phyloP scores from a whole-genome alignment of 495 filamentous ascomycete genomes.

The Neurospora sp. region DNA sequence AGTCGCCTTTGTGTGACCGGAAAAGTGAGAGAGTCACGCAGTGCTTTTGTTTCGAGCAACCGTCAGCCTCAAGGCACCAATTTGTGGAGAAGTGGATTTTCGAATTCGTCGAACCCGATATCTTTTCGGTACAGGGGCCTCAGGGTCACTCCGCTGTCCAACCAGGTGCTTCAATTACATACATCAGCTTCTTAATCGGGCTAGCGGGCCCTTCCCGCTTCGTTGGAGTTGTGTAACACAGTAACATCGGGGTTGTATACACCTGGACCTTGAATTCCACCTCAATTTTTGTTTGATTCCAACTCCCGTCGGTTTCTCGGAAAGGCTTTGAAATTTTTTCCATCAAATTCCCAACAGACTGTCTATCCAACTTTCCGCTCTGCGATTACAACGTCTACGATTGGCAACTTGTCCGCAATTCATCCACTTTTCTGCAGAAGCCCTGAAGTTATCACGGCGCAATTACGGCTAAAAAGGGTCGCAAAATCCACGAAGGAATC shows the following conservation, averaged over 20 bases:
- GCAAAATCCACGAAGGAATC: neutral
- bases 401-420: neutral
- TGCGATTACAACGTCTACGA: neutral
- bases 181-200: neutral
- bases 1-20: neutral
- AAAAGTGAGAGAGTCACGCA: neutral
- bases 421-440: neutral
- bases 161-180: neutral
- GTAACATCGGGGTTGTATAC: neutral
- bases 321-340: neutral
- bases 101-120: neutral
- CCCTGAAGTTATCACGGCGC: neutral
- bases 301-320: neutral
- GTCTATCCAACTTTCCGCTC: neutral
- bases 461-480: neutral
- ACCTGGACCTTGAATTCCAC: neutral
- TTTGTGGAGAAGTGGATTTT: neutral
- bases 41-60: neutral
- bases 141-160: neutral
- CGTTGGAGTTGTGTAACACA: neutral
- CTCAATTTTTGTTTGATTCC: neutral
- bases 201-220: neutral
- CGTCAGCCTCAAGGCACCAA: neutral
- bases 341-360: neutral
- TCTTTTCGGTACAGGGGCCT: neutral